Evolutionary conservation across 176 grass and related monocot genomes (phyloP).

Genomic region (Oryza rufipogon): DNA sequence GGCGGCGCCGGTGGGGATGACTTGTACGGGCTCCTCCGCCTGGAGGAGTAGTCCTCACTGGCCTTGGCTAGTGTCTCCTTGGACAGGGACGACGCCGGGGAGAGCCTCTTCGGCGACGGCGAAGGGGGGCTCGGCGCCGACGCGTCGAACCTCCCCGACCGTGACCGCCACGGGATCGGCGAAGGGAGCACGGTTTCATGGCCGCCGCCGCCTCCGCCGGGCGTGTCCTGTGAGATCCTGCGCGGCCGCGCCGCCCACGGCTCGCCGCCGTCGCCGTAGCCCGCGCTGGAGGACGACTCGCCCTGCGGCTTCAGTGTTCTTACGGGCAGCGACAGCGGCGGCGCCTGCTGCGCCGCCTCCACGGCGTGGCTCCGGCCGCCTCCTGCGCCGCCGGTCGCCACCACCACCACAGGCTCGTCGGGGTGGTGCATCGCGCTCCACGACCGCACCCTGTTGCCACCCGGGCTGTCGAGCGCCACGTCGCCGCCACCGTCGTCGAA

Average conservation of each 20-base stretch:
- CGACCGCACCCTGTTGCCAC: slow-evolving; percentile 38
- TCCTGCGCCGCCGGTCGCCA: slow-evolving; percentile 5
- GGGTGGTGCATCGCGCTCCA: slow-evolving; percentile 67
- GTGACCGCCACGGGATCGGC: slow-evolving; percentile 85
- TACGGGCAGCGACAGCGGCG: slow-evolving; percentile 61
- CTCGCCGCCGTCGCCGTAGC: slow-evolving; percentile 16
- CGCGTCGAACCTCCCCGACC: slow-evolving; percentile 51
- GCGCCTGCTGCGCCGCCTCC: slow-evolving; percentile 11
- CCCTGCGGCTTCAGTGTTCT: slow-evolving; percentile 58
- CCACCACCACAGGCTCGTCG: slow-evolving; percentile 52
- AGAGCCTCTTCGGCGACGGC: slow-evolving; percentile 42
- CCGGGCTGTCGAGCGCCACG: slow-evolving; percentile 28
- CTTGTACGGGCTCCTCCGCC: slow-evolving; percentile 56
- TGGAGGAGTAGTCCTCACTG: slow-evolving; percentile 52
- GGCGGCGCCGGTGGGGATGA: slow-evolving; percentile 60
- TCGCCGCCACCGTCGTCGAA: slow-evolving; percentile 59
- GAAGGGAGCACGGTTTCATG: slow-evolving; percentile 68
- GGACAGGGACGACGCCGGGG: slow-evolving; percentile 55
- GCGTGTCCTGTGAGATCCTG: neutral
- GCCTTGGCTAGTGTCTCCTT: slow-evolving; percentile 52
- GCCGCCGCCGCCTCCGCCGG: neutral
- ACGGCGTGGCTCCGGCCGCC: slow-evolving; percentile 8
- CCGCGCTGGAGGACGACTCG: slow-evolving; percentile 6
- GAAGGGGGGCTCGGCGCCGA: slow-evolving; percentile 45
- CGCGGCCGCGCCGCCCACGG: neutral